Base-by-base conservation (phyloP, 2,329 filamentous ascomycete genomes). In the Malbranchea zuffiana region DNA sequence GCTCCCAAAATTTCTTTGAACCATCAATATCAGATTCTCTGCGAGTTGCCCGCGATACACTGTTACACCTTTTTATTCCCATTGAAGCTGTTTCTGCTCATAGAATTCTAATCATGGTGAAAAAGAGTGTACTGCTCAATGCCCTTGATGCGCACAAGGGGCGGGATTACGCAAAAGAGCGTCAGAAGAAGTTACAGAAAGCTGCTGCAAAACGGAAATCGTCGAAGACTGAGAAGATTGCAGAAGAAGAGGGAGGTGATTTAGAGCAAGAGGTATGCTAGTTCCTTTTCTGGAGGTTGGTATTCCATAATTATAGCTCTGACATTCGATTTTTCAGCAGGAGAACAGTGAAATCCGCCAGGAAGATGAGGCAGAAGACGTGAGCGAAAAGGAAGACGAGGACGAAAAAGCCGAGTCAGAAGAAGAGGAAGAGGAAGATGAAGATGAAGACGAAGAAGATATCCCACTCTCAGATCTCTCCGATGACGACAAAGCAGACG, bases 381-480 rank as follows among this genome's bases (percentile, higher is more conserved):
- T 35, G 2, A 26, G n/a, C 11, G 41, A 40, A 6, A 51, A 56
- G 20, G 51, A 56, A 0, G 53, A 54, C 3, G 50, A 56, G 4
- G 54, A 59, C 5, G 56, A 62, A 3, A 57, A 57, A 4, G 47
- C 53, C n/a, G 52, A 57, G 17, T 51, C 57, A 0, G 55, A 56
- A 2, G 56, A 62, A 1, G 58, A 61, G 0, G 63, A 67, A 0
- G 74, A 76, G 0, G 74, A 75, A 0, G 74, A 79, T 0, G 78
- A 78, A 1, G 76, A 80, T 0, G 80, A 82, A 15, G 81, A 86
- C 3, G 82, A 88, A 29, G 84, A 90, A 47, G 86, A 92, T 47
- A 86, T 95, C 29, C 80, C 87, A 3, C 74, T 94, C 46, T 93
- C 85, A 20, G 87, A 95, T 51, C 78, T 80, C 27, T 71, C 82